A percentile compares a stretch with the other conserved stretches of the same genome.
phyloP scores from a whole-genome alignment of 257 asterid species.

The Cruciata laevipes region DNA sequence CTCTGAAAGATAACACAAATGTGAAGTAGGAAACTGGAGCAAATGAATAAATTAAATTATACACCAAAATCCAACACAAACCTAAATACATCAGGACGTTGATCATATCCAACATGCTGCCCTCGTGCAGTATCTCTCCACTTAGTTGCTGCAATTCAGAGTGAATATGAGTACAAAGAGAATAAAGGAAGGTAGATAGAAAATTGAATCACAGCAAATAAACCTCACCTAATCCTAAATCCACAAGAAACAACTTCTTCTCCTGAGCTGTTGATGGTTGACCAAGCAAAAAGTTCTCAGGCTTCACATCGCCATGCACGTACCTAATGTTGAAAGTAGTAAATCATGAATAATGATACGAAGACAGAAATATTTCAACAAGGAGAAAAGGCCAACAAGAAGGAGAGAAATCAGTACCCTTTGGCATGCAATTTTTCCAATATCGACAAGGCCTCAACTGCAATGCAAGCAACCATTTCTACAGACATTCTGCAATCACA shows the following conservation, averaged over 20 bases:
- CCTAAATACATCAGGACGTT: conserved; percentile 47
- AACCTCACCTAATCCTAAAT: conserved; percentile 40
- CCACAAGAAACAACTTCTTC: conserved; percentile 48
- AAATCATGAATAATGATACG: conserved; percentile 3
- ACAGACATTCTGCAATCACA: conserved; percentile 32
- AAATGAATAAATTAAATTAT: background rate
- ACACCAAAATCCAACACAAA: background rate
- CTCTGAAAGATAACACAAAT: conserved; percentile 21
- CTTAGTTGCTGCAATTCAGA: conserved; percentile 31
- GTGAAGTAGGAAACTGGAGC: background rate
- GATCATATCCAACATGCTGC: conserved; percentile 40
- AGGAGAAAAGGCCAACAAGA: background rate
- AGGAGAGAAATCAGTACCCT: conserved; percentile 24
- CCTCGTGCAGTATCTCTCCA: conserved; percentile 38
- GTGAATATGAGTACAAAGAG: background rate
- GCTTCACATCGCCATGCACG: conserved; percentile 50
- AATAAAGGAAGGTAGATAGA: background rate
- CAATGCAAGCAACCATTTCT: conserved; percentile 48
- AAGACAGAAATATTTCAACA: background rate
- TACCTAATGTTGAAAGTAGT: conserved; percentile 18
- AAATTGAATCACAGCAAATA: background rate
- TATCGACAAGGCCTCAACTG: conserved; percentile 39
- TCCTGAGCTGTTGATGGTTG: conserved; percentile 40
- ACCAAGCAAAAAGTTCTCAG: conserved; percentile 46
- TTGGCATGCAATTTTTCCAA: conserved; percentile 40